These are phyloP conservation scores for Canariomyces notabilis DNA, from an alignment of 2,329 filamentous ascomycete species.

Conservation along the genomic window DNA sequence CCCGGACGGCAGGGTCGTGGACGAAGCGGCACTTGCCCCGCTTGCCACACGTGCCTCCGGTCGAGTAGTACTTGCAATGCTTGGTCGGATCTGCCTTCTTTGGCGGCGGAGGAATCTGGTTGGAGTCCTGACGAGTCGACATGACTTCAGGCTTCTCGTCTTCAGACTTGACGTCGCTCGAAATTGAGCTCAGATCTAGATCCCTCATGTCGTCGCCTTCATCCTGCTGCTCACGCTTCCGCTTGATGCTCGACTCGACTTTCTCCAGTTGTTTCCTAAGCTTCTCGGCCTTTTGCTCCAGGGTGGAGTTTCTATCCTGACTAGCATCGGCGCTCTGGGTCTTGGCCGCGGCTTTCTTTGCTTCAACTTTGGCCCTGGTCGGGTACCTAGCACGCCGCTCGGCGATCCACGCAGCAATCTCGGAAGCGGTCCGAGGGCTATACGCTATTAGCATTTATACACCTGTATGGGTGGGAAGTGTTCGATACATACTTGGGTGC, in stretches of 20 bases:
- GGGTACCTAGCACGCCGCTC: slow-evolving; percentile 78
- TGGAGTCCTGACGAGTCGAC: slow-evolving; percentile 43
- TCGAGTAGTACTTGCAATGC: slow-evolving; percentile 68
- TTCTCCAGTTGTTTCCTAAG: slow-evolving; percentile 61
- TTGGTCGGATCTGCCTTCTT: slow-evolving; percentile 57
- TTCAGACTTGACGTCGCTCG: slow-evolving; percentile 46
- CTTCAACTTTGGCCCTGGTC: slow-evolving; percentile 64
- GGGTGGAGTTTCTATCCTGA: slow-evolving; percentile 47
- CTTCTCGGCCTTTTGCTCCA: slow-evolving; percentile 55
- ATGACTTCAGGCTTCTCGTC: slow-evolving; percentile 56
- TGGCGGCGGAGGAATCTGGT: slow-evolving; percentile 39
- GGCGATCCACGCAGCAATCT: slow-evolving; percentile 73
- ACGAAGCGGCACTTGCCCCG: slow-evolving; percentile 72
- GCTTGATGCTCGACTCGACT: slow-evolving; percentile 65
- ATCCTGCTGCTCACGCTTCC: slow-evolving; percentile 63
- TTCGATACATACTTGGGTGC: slow-evolving; percentile 46
- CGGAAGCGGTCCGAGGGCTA: slow-evolving; percentile 46
- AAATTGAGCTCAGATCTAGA: slow-evolving; percentile 35
- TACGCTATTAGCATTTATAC: slow-evolving; percentile 11
- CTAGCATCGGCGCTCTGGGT: slow-evolving; percentile 47
- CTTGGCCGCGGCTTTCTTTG: slow-evolving; percentile 51
- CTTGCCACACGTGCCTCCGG: slow-evolving; percentile 64
- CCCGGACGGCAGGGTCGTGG: slow-evolving; percentile 59
- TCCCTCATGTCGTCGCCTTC: slow-evolving; percentile 62
- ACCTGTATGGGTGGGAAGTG: background rate